Percentiles rank a stretch among this genome's conserved stretches.
phyloP scores from a whole-genome alignment of 2,329 filamentous ascomycete genomes.

The Paecilomyces niveus region DNA sequence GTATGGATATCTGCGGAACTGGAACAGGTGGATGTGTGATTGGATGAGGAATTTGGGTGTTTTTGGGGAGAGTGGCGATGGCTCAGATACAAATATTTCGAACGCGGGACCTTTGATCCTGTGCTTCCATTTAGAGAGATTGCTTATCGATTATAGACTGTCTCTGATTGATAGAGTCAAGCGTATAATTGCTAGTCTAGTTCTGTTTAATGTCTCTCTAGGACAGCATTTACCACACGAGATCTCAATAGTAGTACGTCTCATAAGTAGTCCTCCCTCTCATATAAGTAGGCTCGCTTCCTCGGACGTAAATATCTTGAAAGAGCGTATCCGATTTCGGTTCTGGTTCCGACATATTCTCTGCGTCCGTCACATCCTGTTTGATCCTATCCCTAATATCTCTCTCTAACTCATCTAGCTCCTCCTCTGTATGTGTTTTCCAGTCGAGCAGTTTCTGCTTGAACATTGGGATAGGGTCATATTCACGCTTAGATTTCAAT shows the following conservation, averaged over 20 bases:
- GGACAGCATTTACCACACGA: neutral
- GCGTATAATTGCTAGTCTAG: neutral
- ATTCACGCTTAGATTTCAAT: conserved; percentile 92
- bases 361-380: conserved; percentile 74
- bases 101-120: too few species aligned
- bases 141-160: neutral
- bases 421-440: conserved; percentile 76
- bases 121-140: neutral
- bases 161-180: neutral
- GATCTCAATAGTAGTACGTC: conserved; percentile 60
- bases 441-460: conserved; percentile 94
- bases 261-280: conserved; percentile 76
- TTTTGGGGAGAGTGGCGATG: neutral
- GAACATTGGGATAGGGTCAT: conserved; percentile 88
- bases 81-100: neutral
- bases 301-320: conserved; percentile 84
- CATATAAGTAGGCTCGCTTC: conserved; percentile 74
- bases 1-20: neutral
- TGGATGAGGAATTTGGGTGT: neutral
- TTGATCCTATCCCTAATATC: conserved; percentile 74
- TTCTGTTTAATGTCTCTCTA: neutral
- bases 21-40: neutral
- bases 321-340: conserved; percentile 71
- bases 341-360: conserved; percentile 74
- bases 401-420: conserved; percentile 88